Percentiles rank a stretch among this genome's conserved stretches.
Conservation (phyloP, 345 rosid genomes). For the Rhizophora apiculata region DNA sequence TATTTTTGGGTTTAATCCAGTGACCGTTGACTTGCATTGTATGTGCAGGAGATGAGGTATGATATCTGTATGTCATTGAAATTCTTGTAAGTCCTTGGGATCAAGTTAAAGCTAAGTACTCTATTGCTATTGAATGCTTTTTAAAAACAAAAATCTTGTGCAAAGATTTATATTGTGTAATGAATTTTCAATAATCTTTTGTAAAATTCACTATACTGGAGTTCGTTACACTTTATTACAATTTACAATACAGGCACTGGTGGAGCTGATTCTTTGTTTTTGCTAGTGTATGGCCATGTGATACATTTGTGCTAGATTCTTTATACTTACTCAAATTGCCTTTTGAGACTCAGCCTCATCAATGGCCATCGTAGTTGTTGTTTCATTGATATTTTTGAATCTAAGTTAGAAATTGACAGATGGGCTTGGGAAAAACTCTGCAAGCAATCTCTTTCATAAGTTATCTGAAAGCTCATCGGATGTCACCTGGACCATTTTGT, state of each 20-base stretch:
- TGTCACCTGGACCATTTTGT: conserved; percentile 64
- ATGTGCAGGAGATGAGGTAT: conserved; percentile 84
- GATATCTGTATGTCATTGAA: neutral
- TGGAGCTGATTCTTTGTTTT: too few species aligned
- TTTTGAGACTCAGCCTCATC: neutral
- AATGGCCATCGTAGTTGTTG: neutral
- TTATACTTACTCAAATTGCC: too few species aligned
- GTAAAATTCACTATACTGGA: too few species aligned
- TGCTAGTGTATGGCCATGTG: too few species aligned
- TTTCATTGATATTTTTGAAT: conserved; percentile 3
- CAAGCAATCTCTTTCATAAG: conserved; percentile 77
- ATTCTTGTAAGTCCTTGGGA: neutral
- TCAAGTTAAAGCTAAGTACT: neutral
- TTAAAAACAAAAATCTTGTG: too few species aligned
- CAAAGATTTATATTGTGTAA: too few species aligned
- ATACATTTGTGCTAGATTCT: too few species aligned
- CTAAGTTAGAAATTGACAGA: conserved; percentile 40
- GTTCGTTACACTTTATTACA: too few species aligned
- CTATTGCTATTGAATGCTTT: too few species aligned
- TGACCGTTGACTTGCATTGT: conserved; percentile 11
- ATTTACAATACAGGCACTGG: too few species aligned
- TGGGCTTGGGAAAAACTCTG: conserved; percentile 91
- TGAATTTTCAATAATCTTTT: too few species aligned
- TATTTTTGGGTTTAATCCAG: neutral
- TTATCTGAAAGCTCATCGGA: conserved; percentile 59